Conservation (phyloP, 352 stramenopile genomes). For the Pythium myriotylum region DNA sequence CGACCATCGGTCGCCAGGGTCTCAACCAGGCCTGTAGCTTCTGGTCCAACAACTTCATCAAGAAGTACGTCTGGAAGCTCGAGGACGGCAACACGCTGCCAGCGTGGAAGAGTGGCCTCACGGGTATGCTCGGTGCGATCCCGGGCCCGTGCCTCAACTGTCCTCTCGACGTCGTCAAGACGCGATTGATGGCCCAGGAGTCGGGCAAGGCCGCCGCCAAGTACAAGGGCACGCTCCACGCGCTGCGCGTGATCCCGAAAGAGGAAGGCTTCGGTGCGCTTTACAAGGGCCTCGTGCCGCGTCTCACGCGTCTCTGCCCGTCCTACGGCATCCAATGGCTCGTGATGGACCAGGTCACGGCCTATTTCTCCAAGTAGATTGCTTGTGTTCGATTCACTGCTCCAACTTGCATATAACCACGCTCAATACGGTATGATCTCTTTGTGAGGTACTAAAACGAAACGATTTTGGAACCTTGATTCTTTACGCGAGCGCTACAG, state of each 20-base stretch:
- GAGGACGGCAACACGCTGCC: constrained; percentile 88
- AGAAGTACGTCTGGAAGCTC: constrained; percentile 85
- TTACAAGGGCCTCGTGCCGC: constrained; percentile 97
- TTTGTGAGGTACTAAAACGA: no score
- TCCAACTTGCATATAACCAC: neutral
- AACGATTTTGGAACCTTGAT: no score
- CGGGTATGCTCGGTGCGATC: constrained; percentile 90
- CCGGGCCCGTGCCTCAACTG: constrained; percentile 89
- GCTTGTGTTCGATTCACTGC: neutral
- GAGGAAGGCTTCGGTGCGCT: constrained; percentile 95
- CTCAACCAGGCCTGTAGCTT: constrained; percentile 99
- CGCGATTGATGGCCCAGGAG: constrained; percentile 92
- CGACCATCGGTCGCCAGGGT: constrained; percentile 97
- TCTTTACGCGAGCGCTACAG: no score
- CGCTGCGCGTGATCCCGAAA: constrained; percentile 90
- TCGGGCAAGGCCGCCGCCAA: constrained; percentile 87
- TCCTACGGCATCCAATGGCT: constrained; percentile 89
- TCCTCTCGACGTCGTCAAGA: constrained; percentile 97
- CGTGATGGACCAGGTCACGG: constrained; percentile 84
- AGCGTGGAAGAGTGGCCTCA: constrained; percentile 94
- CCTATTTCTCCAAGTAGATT: constrained; percentile 60
- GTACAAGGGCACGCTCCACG: constrained; percentile 94
- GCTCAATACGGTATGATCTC: no score
- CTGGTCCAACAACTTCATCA: constrained; percentile 95
- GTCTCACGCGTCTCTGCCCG: constrained; percentile 90